Conservation (phyloP, 441 rosid genomes). For the Erodium trifolium region DNA sequence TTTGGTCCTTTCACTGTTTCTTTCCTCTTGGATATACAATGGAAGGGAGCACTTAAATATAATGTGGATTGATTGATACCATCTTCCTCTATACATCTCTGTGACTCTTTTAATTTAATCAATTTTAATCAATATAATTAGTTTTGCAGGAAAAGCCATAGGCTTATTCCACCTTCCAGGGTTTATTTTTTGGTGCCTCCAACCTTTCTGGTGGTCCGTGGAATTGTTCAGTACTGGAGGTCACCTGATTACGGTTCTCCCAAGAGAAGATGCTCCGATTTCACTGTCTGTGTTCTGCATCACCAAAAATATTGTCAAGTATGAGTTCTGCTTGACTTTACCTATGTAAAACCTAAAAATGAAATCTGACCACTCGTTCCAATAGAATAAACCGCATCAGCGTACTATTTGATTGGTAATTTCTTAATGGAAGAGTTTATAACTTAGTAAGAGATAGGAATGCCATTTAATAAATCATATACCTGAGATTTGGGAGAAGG, state of each 20-base stretch:
- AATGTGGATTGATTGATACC: constrained; percentile 5
- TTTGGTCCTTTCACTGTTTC: too few relatives aligned
- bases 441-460: too few relatives aligned
- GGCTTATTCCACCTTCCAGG: neutral
- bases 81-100: constrained; percentile 30
- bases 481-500: constrained; percentile 78
- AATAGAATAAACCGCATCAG: too few relatives aligned
- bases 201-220: neutral
- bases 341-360: too few relatives aligned
- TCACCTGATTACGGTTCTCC: constrained; percentile 75
- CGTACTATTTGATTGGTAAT: too few relatives aligned
- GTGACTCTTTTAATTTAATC: constrained; percentile 4
- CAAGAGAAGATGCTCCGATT: constrained; percentile 74
- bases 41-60: constrained; percentile 21
- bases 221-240: constrained; percentile 17
- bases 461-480: neutral
- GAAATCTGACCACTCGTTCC: too few relatives aligned
- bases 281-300: constrained; percentile 77
- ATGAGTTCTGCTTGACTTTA: neutral
- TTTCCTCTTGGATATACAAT: constrained; percentile 22
- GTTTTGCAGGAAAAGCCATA: constrained; percentile 17
- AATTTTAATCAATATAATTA: constrained; percentile 3
- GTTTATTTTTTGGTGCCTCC: neutral
- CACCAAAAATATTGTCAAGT: neutral
- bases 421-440: too few relatives aligned